Conservation (phyloP, 2,329 filamentous ascomycete genomes). For the Tolypocladium pustulatum region DNA sequence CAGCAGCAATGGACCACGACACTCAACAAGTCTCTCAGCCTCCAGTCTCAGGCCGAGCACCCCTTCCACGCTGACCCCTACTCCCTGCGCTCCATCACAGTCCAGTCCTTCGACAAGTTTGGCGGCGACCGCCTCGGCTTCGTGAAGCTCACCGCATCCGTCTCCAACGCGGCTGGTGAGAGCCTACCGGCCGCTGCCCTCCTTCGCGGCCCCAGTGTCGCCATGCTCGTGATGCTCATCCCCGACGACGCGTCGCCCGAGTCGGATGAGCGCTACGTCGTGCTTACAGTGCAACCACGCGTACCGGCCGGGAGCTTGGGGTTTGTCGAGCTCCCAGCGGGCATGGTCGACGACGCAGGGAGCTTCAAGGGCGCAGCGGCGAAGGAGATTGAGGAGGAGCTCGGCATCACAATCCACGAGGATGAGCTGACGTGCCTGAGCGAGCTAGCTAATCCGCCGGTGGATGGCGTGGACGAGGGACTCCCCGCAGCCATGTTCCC, state of each 20-base stretch:
- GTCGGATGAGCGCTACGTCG: conserved; percentile 40
- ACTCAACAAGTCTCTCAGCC: conserved; percentile 32
- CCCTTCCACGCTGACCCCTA: conserved; percentile 46
- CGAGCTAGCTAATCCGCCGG: conserved; percentile 30
- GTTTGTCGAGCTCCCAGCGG: conserved; percentile 47
- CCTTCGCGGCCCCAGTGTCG: conserved; percentile 49
- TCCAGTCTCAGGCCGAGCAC: conserved; percentile 32
- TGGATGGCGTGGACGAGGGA: conserved; percentile 18
- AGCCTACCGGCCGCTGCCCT: conserved; percentile 43
- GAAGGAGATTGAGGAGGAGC: conserved; percentile 50
- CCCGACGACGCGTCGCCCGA: conserved; percentile 34
- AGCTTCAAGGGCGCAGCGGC: conserved; percentile 48
- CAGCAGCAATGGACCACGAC: conserved; percentile 37
- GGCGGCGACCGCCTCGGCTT: conserved; percentile 39
- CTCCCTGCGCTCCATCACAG: conserved; percentile 33
- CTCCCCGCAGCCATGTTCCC: conserved; percentile 43
- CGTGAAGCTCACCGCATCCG: conserved; percentile 39
- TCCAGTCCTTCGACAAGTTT: conserved; percentile 46
- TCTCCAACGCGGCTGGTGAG: conserved; percentile 37
- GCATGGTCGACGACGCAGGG: conserved; percentile 44
- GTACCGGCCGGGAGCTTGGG: conserved; percentile 42
- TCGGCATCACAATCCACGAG: conserved; percentile 40
- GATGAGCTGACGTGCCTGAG: conserved; percentile 39
- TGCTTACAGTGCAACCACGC: conserved; percentile 51
- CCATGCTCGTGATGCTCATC: conserved; percentile 45